Base-by-base conservation (phyloP, 495 filamentous ascomycete species). In the Aspergillus saccharolyticus region DNA sequence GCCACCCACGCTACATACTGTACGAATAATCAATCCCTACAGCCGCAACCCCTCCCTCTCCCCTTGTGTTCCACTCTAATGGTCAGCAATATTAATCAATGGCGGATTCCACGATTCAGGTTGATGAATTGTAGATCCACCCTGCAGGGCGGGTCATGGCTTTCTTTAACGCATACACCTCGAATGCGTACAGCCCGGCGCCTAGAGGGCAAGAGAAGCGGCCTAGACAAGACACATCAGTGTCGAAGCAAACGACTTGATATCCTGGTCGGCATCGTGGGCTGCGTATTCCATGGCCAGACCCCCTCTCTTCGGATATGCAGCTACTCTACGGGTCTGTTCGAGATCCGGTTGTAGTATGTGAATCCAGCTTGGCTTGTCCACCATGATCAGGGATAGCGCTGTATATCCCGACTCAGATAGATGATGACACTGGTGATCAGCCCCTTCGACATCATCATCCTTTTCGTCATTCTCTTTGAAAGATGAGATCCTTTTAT, bases 21-120 rank as follows among this genome's bases (percentile, higher is more conserved):
- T 22, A n/a, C n/a, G n/a, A n/a, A n/a, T n/a, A n/a, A n/a, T n/a
- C n/a, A 21, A n/a, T 48, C 44, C 44, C 28, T 55, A 55, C 54
- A 49, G 54, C 54, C 54, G 47, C 54, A 33, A 45, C 53, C 18
- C 47, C 22, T 25, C 21, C 46, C 47, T 17, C 25, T 17, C 44
- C n/a, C 25, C 44, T 17, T 22, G 22, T 49, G 46, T 49, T 28
- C 46, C 47, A 30, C 47, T 50, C 47, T 24, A 15, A 50, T n/a
- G n/a, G 24, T 30, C 47, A 33, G 47, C 14, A 30, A 50, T 50
- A 55, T 48, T 55, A 55, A 55, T 46, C 54, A 55, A 47, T 39
- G 54, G 18, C 2, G 12, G 18, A 20, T 47, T 49, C 54, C 54
- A 49, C 44, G 54, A 55, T 49, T 55, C 44, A 28, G 16, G 15